Evolutionary conservation across 306 rosid species (phyloP).

Genomic region (Bauhinia variegata): DNA sequence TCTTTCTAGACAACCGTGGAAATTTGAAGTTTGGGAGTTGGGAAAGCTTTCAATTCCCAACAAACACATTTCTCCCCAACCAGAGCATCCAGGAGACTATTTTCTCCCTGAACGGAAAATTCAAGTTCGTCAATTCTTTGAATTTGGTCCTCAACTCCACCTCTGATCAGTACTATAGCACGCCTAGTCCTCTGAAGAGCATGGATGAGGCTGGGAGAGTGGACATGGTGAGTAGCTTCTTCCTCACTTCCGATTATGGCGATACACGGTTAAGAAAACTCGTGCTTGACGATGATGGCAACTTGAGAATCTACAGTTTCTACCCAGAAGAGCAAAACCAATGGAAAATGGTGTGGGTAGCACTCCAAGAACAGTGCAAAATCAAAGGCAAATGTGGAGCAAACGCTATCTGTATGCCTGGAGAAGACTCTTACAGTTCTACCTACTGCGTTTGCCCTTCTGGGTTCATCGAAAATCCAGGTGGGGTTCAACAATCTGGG

Average conservation of each 20-base stretch:
- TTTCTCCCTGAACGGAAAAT: slow-evolving; percentile 50
- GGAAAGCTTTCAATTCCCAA: slow-evolving; percentile 62
- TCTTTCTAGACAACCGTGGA: slow-evolving; percentile 44
- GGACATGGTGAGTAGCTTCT: slow-evolving; percentile 28
- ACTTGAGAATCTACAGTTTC: slow-evolving; percentile 66
- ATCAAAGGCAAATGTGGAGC: slow-evolving; percentile 66
- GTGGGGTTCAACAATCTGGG: slow-evolving; percentile 44
- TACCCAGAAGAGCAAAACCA: slow-evolving; percentile 7
- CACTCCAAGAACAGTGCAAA: slow-evolving; percentile 46
- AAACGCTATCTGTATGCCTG: slow-evolving; percentile 59
- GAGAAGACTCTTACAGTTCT: slow-evolving; percentile 33
- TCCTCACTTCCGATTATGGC: slow-evolving; percentile 60
- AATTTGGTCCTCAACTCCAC: slow-evolving; percentile 33
- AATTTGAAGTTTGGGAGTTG: slow-evolving; percentile 53
- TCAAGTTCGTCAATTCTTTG: slow-evolving; percentile 33
- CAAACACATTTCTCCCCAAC: slow-evolving; percentile 62
- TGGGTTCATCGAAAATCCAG: slow-evolving; percentile 42
- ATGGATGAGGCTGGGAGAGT: slow-evolving; percentile 49
- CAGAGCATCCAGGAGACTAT: slow-evolving; percentile 43
- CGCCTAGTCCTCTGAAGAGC: slow-evolving; percentile 13
- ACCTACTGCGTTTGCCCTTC: slow-evolving; percentile 69
- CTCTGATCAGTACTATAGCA: slow-evolving; percentile 21
- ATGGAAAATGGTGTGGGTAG: slow-evolving; percentile 78
- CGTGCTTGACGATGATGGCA: slow-evolving; percentile 72
- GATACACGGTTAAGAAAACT: slow-evolving; percentile 42